Base-by-base conservation (phyloP, 2,329 filamentous ascomycete species). In the Cladosporium austrohemisphaericum region DNA sequence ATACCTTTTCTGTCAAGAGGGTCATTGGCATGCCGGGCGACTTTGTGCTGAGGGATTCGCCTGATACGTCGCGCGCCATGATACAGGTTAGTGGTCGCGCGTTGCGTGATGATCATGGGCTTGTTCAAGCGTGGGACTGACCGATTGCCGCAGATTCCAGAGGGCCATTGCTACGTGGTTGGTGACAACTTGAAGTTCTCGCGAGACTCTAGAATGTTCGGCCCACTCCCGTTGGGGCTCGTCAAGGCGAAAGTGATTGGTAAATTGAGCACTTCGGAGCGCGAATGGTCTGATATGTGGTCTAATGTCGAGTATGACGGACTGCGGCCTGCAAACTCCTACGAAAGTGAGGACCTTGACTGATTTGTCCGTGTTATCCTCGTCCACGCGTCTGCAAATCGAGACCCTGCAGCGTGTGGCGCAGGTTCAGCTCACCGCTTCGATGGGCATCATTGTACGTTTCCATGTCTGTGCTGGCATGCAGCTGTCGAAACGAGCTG, bases 131-230 rank as follows among this genome's bases (percentile, higher is more conserved):
- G n/a, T n/a, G 11, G 16, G 33, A 23, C 50, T 56, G 36, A 55
- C 19, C 31, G 43, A 18, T 6, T n/a, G 18, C 8, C 41, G 20
- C 61, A 94, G 87, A 82, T 98, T 13, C 93, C 93, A 0, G 76
- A 86, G 63, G 93, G 93, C 1, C 93, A 98, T 73, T 94, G 90
- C 61, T 97, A 89, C 81, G 74, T 96, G 5, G 80, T 83, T 2
- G 93, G 93, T 2, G 93, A 98, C 68, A 97, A 97, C 67, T 64
- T 95, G 53, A 76, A 81, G 3, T 85, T 80, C 61, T 96, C 90
- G 19, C 76, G 88, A 56, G 93, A 98, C 72, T 96, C 90, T 35
- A 82, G 93, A 54, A 75, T 83, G 32, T 95, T 86, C 71, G 93
- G 93, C 0, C 89, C 93, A 0, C 66, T 98, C 22, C 93, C 93